phyloP scores from a whole-genome alignment of 805 yeast genomes.

The Hanseniaspora occidentalis region DNA sequence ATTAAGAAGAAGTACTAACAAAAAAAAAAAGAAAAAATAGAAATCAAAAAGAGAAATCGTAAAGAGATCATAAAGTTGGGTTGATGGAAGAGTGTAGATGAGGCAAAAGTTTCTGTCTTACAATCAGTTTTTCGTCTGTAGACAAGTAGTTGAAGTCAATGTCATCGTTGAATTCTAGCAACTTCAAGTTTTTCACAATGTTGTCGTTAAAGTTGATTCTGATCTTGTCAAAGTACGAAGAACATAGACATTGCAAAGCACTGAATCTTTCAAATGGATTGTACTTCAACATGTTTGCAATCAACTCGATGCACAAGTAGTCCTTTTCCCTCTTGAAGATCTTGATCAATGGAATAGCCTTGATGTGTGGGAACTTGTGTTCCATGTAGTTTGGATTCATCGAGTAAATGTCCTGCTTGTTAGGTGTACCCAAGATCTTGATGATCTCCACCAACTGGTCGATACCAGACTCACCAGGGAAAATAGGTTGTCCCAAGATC shows the following conservation, averaged over 20 bases:
- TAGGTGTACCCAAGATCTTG: constrained; percentile 90
- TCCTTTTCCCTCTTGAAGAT: constrained; percentile 41
- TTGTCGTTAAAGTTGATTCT: constrained; percentile 14
- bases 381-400: constrained; percentile 98
- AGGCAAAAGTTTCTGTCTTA: constrained; percentile 10
- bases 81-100: not conserved
- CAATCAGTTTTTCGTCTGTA: constrained; percentile 16
- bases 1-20: too few species aligned
- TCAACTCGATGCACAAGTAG: constrained; percentile 38
- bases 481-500: constrained; percentile 87
- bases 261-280: constrained; percentile 54
- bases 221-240: constrained; percentile 22
- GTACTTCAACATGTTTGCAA: constrained; percentile 48
- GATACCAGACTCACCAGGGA: constrained; percentile 96
- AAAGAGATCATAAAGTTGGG: not conserved
- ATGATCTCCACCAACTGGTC: constrained; percentile 96
- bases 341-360: constrained; percentile 60
- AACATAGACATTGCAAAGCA: constrained; percentile 30
- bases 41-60: not conserved
- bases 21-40: not conserved
- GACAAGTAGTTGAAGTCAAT: constrained; percentile 20
- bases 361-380: constrained; percentile 84
- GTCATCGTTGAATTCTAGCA: constrained; percentile 18
- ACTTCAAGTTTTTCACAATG: constrained; percentile 13
- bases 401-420: constrained; percentile 77